These are phyloP conservation scores for Anacardium occidentale DNA, from an alignment of 345 rosid species.

Conservation along the genomic window DNA sequence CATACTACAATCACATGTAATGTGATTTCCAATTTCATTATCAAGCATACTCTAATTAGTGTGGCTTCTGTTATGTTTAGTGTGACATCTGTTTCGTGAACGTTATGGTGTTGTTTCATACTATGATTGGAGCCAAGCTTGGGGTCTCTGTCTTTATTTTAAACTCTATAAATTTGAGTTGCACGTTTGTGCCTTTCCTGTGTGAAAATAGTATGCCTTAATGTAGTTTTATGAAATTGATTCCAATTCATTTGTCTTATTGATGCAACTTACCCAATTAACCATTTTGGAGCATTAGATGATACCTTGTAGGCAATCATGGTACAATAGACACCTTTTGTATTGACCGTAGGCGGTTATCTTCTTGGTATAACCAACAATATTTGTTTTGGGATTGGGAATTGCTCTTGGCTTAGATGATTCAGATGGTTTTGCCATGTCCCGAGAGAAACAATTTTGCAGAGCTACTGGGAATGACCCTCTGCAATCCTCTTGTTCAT, in stretches of 20 bases:
- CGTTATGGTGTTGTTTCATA: background rate
- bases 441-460: no score
- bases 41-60: background rate
- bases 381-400: no score
- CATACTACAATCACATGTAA: background rate
- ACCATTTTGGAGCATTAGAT: no score
- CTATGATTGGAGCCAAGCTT: background rate
- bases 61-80: constrained; percentile 7
- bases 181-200: background rate
- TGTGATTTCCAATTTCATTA: background rate
- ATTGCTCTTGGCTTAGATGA: no score
- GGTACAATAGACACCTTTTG: no score
- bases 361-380: no score
- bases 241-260: background rate
- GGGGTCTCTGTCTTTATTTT: no score
- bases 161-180: constrained; percentile 13
- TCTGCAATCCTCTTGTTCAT: no score
- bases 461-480: no score
- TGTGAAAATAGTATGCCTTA: background rate
- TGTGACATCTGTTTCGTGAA: background rate
- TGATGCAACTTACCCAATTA: background rate
- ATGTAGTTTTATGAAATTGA: background rate
- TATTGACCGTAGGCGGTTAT: no score
- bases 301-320: background rate
- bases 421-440: no score